phyloP scores from a whole-genome alignment of 768 basidiomycete species.

The Mycena filopes region DNA sequence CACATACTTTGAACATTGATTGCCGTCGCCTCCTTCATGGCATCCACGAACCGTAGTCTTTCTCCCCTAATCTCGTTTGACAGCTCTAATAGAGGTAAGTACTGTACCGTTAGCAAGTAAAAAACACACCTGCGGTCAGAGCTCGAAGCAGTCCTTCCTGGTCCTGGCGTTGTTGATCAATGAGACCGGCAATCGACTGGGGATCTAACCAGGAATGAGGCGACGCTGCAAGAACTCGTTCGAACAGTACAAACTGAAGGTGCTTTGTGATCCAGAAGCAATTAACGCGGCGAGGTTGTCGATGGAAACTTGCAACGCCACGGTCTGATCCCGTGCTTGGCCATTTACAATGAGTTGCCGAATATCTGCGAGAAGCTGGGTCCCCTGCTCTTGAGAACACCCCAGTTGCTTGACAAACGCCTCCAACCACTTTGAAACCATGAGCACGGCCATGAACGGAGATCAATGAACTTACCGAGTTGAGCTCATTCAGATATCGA shows the following conservation, averaged over 20 bases:
- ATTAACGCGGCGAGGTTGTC: slow-evolving; percentile 48
- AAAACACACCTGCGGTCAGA: slow-evolving; percentile 66
- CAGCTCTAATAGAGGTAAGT: slow-evolving; percentile 61
- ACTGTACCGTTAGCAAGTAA: neutral
- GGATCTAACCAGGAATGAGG: slow-evolving; percentile 52
- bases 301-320: slow-evolving; percentile 52
- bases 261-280: slow-evolving; percentile 32
- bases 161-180: slow-evolving; percentile 77
- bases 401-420: slow-evolving; percentile 76
- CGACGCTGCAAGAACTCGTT: slow-evolving; percentile 21
- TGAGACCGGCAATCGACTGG: slow-evolving; percentile 66
- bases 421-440: slow-evolving; percentile 78
- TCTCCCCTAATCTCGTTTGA: slow-evolving; percentile 89
- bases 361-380: slow-evolving; percentile 48
- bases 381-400: slow-evolving; percentile 33
- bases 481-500: slow-evolving; percentile 83
- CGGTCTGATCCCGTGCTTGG: slow-evolving; percentile 49
- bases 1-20: slow-evolving; percentile 83
- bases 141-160: slow-evolving; percentile 77
- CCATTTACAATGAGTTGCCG: slow-evolving; percentile 47
- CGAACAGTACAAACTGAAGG: slow-evolving; percentile 31
- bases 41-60: slow-evolving; percentile 86
- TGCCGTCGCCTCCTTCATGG: slow-evolving; percentile 93
- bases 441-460: neutral
- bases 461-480: slow-evolving; percentile 57